Evolutionary conservation across 176 grass and related monocot species (phyloP).

Genomic region (Zizania latifolia): DNA sequence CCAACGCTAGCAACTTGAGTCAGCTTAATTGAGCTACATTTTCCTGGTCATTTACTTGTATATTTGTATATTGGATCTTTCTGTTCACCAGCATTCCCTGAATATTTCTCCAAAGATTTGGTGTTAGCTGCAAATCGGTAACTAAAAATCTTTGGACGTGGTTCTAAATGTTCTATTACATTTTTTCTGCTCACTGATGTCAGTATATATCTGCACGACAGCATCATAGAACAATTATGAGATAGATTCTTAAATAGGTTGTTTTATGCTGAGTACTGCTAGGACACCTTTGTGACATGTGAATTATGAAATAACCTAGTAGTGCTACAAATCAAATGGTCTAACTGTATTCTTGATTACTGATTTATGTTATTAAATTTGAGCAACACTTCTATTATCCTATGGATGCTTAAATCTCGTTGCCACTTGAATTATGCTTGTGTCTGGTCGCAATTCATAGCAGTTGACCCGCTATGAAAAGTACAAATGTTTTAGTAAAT

Average conservation of each 20-base stretch:
- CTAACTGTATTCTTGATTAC: background rate
- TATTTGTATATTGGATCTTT: background rate
- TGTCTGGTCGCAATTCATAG: background rate
- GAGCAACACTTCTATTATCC: background rate
- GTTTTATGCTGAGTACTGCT: background rate
- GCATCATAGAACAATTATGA: background rate
- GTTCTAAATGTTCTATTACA: background rate
- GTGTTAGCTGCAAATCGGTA: background rate
- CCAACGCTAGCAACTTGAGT: background rate
- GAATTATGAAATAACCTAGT: constrained; percentile 13
- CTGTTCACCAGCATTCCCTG: background rate
- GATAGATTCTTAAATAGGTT: background rate
- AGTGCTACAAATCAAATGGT: background rate
- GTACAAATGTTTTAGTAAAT: background rate
- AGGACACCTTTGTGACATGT: background rate
- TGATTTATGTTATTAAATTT: background rate
- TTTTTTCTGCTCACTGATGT: background rate
- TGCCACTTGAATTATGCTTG: background rate
- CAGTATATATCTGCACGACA: background rate
- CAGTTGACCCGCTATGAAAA: background rate
- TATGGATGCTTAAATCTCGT: background rate
- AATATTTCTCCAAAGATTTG: background rate
- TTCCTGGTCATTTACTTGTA: background rate
- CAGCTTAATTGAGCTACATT: background rate
- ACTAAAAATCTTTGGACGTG: too few species aligned